phyloP scores from a whole-genome alignment of 192 early-diverging fungal genomes.

The Rhizophagus sp. region DNA sequence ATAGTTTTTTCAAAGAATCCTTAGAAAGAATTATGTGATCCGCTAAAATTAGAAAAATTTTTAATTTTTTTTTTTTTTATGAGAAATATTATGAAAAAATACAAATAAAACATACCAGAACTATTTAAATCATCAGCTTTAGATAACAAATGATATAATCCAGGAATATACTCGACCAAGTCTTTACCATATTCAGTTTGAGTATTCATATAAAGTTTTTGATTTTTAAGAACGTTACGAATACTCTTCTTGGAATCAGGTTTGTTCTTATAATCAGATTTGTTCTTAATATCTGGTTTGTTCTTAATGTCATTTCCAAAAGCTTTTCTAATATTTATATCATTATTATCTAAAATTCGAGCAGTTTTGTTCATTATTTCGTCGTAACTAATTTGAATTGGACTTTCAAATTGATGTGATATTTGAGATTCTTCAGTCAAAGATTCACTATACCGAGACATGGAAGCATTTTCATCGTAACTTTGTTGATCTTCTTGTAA shows the following conservation, averaged over 20 bases:
- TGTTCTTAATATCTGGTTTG: no score
- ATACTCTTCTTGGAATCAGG: neutral
- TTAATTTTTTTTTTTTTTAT: neutral
- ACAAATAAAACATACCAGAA: neutral
- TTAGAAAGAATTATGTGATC: slow-evolving; percentile 19
- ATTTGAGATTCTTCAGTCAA: neutral
- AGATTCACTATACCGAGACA: no score
- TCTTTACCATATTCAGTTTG: neutral
- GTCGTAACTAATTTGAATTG: neutral
- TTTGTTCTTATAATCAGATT: neutral
- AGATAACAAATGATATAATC: slow-evolving; percentile 18
- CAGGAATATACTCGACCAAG: neutral
- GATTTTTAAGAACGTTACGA: neutral
- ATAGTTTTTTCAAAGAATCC: neutral
- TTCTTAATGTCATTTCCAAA: neutral
- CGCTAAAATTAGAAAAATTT: neutral
- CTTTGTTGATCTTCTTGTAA: neutral
- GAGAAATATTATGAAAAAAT: no score
- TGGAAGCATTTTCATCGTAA: neutral
- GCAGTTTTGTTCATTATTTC: neutral
- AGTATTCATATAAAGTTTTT: neutral
- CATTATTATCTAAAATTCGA: no score
- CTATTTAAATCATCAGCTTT: slow-evolving; percentile 17
- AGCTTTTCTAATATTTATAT: neutral
- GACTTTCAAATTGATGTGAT: neutral